A percentile compares a stretch with the other conserved stretches of the same genome.
Conservation (phyloP, 2,329 filamentous ascomycete genomes). For the Lachnum nothofagi region DNA sequence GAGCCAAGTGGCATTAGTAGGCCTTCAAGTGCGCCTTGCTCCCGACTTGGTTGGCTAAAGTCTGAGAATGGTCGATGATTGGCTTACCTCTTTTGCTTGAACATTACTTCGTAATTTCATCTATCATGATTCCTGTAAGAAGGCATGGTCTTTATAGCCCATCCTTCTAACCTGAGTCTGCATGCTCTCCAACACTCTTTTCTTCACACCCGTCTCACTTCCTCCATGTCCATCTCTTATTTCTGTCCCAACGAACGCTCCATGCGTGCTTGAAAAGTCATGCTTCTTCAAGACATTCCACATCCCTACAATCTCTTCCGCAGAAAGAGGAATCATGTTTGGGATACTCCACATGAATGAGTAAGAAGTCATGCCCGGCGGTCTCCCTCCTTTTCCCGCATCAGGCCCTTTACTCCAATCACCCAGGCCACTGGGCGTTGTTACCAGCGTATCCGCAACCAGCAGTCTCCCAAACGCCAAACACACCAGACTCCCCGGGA, state of each 20-base stretch:
- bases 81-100: too few species aligned
- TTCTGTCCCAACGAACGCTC: conserved; percentile 60
- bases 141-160: conserved; percentile 25
- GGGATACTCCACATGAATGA: conserved; percentile 74
- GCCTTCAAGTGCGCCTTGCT: too few species aligned
- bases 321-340: conserved; percentile 67
- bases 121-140: conserved; percentile 23
- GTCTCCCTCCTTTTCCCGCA: conserved; percentile 36
- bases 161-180: conserved; percentile 57
- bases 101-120: background rate
- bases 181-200: conserved; percentile 67
- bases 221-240: conserved; percentile 44
- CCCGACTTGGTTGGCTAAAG: too few species aligned
- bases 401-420: conserved; percentile 43
- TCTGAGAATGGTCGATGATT: too few species aligned
- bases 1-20: too few species aligned
- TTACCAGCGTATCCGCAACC: conserved; percentile 72
- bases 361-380: conserved; percentile 48
- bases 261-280: conserved; percentile 62
- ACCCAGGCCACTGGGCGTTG: conserved; percentile 54
- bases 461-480: conserved; percentile 60
- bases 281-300: conserved; percentile 61
- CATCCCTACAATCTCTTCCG: conserved; percentile 59
- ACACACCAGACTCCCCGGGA: conserved; percentile 67
- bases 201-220: conserved; percentile 45